Conservation (phyloP, 257 asterid species). For the Rhazya stricta region DNA sequence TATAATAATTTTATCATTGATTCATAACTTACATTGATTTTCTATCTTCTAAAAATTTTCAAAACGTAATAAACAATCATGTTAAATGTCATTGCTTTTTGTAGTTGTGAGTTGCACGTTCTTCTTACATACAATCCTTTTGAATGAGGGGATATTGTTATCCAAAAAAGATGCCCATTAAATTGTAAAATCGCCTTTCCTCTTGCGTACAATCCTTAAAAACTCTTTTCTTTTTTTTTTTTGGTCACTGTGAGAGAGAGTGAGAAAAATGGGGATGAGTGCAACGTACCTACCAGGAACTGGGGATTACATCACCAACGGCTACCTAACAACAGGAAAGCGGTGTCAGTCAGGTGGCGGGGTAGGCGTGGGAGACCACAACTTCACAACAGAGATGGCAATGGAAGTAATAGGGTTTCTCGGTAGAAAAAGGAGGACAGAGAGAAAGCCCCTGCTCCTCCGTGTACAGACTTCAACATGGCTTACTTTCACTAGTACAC, state of each 20-base stretch:
- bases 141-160: too few relatives aligned
- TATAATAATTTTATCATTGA: too few relatives aligned
- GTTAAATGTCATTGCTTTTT: too few relatives aligned
- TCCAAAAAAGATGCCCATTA: too few relatives aligned
- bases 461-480: slow-evolving; percentile 74
- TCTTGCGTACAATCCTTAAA: too few relatives aligned
- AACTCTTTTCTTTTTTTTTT: too few relatives aligned
- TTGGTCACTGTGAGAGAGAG: background rate
- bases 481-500: slow-evolving; percentile 88
- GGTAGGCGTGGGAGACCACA: slow-evolving; percentile 21
- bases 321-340: slow-evolving; percentile 5
- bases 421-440: slow-evolving; percentile 38
- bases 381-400: slow-evolving; percentile 18
- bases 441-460: slow-evolving; percentile 28
- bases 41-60: too few relatives aligned
- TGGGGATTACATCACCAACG: slow-evolving; percentile 16
- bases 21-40: too few relatives aligned
- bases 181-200: background rate
- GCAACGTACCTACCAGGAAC: slow-evolving; percentile 17
- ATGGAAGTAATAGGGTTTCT: slow-evolving; percentile 47
- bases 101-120: too few relatives aligned
- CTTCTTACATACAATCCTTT: too few relatives aligned
- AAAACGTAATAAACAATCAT: too few relatives aligned
- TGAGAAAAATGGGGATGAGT: background rate
- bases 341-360: slow-evolving; percentile 14